Base-by-base conservation (phyloP, 2,329 filamentous ascomycete genomes). In the Didymella sp. region DNA sequence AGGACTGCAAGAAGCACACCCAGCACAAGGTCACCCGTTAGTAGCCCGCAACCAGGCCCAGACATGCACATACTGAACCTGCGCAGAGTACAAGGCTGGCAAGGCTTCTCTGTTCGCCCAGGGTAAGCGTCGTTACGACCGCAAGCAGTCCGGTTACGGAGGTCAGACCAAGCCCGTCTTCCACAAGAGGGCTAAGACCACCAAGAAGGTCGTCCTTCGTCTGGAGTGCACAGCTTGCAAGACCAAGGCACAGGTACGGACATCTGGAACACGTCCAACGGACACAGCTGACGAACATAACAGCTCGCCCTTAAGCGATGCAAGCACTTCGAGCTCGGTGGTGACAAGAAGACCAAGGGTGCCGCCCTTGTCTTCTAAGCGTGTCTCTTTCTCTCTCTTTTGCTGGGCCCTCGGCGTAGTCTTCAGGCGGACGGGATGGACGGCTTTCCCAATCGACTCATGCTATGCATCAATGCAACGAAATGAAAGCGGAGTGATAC, bases 321-420 rank as follows among this genome's bases (percentile, higher is more conserved):
- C 92, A 99, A 99, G 91, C 95, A 99, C 88, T 99, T 99, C 84
- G 95, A 99, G 87, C 86, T 99, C 78, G 95, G 95, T 89, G 95
- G 95, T 88, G 95, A 99, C 90, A 99, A 99, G 93, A 99, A 99
- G 92, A 99, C 95, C 77, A 99, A 99, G 92, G 95, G 95, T 90
- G 95, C 95, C 77, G 95, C 95, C 83, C 89, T 99, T 79, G 95
- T 99, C 78, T 99, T 99, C 88, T 99, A 96, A 89, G 84, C 86
- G 82, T 79, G 76, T 82, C 82, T 65, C 70, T 69, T 75, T 69
- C 68, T 75, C 70, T 72, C 69, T 71, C 72, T 73, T 73, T 73
- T 74, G 71, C 68, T 74, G 67, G 71, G 69, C 68, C 73, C 68
- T 74, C 68, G 71, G 72, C 71, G 71, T 73, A 73, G 72, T 73